Conservation (phyloP, 495 filamentous ascomycete genomes). For the Neurospora sp. region DNA sequence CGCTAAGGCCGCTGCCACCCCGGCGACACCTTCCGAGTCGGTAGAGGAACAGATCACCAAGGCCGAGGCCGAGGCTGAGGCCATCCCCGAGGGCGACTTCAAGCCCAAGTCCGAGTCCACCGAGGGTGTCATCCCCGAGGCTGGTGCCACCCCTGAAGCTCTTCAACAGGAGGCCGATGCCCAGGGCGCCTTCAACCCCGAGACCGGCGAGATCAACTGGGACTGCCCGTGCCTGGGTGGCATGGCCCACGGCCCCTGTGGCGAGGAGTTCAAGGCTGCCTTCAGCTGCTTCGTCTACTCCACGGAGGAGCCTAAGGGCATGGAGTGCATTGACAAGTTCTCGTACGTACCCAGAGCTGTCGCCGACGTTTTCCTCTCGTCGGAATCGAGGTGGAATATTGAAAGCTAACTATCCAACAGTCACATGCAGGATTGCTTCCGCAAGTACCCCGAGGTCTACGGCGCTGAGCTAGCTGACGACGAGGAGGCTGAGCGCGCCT, state of each 20-base stretch:
- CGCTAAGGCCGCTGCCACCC: constrained; percentile 13
- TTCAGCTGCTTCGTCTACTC: constrained; percentile 98
- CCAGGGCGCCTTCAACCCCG: constrained; percentile 91
- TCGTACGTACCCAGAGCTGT: constrained; percentile 48
- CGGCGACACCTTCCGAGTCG: constrained; percentile 3
- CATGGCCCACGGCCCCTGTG: constrained; percentile 95
- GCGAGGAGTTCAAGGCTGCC: constrained; percentile 84
- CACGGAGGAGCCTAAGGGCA: constrained; percentile 91
- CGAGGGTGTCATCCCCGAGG: constrained; percentile 11
- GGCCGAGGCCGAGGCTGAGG: constrained; percentile 3
- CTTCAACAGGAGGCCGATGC: constrained; percentile 72
- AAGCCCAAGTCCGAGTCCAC: constrained; percentile 7
- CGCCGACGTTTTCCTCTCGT: not conserved
- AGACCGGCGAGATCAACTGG: constrained; percentile 99
- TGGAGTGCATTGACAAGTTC: constrained; percentile 97
- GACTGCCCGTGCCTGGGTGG: constrained; percentile 95
- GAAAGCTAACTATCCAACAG: constrained; percentile 35
- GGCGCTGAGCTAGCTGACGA: constrained; percentile 82
- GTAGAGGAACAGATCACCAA: not conserved
- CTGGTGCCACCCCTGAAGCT: constrained; percentile 36
- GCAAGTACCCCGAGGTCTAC: constrained; percentile 82
- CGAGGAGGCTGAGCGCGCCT: constrained; percentile 39
- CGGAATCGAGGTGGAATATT: not conserved
- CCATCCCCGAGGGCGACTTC: constrained; percentile 3
- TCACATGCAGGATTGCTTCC: constrained; percentile 96